Evolutionary conservation across 345 rosid species (phyloP), one percentile per base, ranked within the genome.

Genomic region (Erucastrum elatum): DNA sequence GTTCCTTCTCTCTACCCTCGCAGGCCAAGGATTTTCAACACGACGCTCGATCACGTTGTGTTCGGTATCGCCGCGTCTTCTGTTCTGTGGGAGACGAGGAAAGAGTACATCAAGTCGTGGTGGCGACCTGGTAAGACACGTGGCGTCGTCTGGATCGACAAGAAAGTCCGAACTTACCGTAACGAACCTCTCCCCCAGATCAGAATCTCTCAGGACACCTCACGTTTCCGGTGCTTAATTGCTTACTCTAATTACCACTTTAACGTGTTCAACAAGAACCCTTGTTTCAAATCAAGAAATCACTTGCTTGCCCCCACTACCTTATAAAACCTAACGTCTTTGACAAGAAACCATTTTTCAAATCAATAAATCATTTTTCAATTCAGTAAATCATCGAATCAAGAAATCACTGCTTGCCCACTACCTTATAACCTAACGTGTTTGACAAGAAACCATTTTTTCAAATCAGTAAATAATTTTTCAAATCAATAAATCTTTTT

Each of bases 31-130:
- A 56, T 71, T 65, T 81, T 74, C 31, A 73, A 87, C 58, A 91
- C 97, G 0, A 76, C 83, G 41, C 79, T 92, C 8, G 86, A 86
- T 56, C 97, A 94, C 83, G 51, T 94, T 12, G 90, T 85, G 10
- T 92, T 92, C 9, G 94, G 98, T 16, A 87, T 94, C 1, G 97
- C 91, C 0, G 95, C 91, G 0, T 90, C 97, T 2, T 82, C 95
- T 0, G 84, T 82, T 41, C 73, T 90, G 13, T 90, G 95, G 91
- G 88, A 94, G 21, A 84, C 76, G 13, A 81, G 98, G 60, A 90
- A 94, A 76, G 90, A 89, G 78, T 92, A 94, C 73, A 91, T 94
- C 11, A 94, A 91, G 72, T 53, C 84, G 15, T 88, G 97, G 97
- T 92, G 94, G 94, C 85, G 89, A 75, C 92, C 94, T 1, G 71